Percentiles rank a stretch among this genome's conserved stretches.
These are phyloP conservation scores for Fusarium illudens DNA, from an alignment of 2,329 filamentous ascomycete genomes.

Conservation along the genomic window DNA sequence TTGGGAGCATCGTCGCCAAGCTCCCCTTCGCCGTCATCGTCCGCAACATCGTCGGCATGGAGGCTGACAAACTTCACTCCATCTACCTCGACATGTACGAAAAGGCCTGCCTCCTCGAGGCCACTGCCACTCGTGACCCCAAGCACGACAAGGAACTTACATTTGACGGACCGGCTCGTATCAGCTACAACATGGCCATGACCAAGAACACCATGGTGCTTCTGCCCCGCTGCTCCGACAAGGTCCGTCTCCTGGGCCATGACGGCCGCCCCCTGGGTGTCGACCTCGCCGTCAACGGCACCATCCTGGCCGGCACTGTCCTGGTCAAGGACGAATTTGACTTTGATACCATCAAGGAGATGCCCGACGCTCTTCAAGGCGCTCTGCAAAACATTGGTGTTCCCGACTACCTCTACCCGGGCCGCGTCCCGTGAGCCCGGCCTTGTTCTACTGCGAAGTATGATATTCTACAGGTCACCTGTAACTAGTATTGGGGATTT, in stretches of 20 bases:
- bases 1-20: conserved; percentile 43
- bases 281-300: conserved; percentile 64
- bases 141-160: conserved; percentile 34
- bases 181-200: conserved; percentile 72
- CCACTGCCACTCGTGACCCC: conserved; percentile 6
- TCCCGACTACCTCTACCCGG: conserved; percentile 11
- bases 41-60: conserved; percentile 42
- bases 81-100: conserved; percentile 60
- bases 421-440: no score
- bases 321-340: conserved; percentile 67
- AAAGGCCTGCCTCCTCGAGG: conserved; percentile 53
- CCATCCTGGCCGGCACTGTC: conserved; percentile 69
- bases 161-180: conserved; percentile 54
- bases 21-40: conserved; percentile 51
- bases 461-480: not conserved
- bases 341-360: conserved; percentile 62
- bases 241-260: conserved; percentile 45
- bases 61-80: conserved; percentile 48
- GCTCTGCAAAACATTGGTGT: conserved; percentile 46
- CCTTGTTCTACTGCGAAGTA: no score
- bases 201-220: conserved; percentile 63
- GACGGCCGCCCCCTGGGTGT: conserved; percentile 50
- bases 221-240: conserved; percentile 64
- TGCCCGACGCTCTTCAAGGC: conserved; percentile 38
- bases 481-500: not conserved